Base-by-base conservation (phyloP, 208 protist genomes). In the Borovskyia barvae region DNA sequence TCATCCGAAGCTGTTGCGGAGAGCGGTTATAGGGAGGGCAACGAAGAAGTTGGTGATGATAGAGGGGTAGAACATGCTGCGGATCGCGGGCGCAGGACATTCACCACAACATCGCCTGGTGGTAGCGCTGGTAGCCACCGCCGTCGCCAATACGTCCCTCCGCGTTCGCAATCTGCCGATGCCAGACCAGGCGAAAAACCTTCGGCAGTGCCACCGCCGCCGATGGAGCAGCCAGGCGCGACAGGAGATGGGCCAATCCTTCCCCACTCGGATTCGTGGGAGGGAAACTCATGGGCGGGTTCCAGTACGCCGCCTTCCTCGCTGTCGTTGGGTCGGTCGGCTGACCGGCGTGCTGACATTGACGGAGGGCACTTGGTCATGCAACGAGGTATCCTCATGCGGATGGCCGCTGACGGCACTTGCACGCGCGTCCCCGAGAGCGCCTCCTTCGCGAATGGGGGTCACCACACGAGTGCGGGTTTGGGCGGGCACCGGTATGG, bases 301-400 rank as follows among this genome's bases (percentile, higher is more conserved):
- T 71, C 55, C 12, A 71, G 64, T 24, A 59, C 64, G 9, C 39
- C 64, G 2, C 64, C 55, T 3, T 63, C 55, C 0, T 63, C 59
- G 6, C 22, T 67, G 20, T 46, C 67, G 4, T 42, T 59, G 17
- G 12, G 9, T 20, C 30, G 36, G 28, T 39, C 36, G 32, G 20
- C 39, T 36, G 12, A 37, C 48, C 8, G 37, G 36, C 22, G 22
- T 32, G 19, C 37, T n/a, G n/a, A 46, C 17, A 19, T n/a, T 22
- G 52, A 47, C 3, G 55, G 50, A 35, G 72, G 68, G 9, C 66
- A 68, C 6, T 70, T 76, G 45, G 64, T 84, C n/a, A 84, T 84
- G 77, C 72, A 73, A 25, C 72, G 61, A 7, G 77, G 77, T 22
- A 67, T 80, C 28, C 68, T 84, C 24, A 48, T 81, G 60, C 61